Base-by-base conservation (phyloP, 2,329 filamentous ascomycete genomes). In the Annulohypoxylon truncatum region DNA sequence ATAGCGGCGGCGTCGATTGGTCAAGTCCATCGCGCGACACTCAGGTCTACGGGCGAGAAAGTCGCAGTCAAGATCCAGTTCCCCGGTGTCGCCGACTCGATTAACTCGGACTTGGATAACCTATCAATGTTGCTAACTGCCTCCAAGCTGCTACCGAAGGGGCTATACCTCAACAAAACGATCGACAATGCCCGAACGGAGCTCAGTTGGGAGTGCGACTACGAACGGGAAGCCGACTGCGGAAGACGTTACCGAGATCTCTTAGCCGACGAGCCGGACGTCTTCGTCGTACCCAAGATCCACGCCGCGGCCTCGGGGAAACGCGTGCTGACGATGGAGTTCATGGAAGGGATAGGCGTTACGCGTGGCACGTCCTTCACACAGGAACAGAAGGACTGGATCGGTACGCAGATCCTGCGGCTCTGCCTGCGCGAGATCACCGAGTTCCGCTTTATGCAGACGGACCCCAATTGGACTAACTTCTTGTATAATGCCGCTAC, bases 401-500 rank as follows among this genome's bases (percentile, higher is more conserved):
- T 99, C 74, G 96, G 96, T 56, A 96, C 93, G 0, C 92, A 98
- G 74, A 92, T 98, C 70, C 86, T 98, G 55, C 92, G 94, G 3
- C 89, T 99, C 9, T 98, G 94, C 77, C 86, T 98, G 38, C 90
- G 94, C 63, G 96, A 98, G 81, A 95, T 98, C 72, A 90, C 90
- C 69, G 93, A 97, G 79, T 98, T 97, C 87, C 90, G 86, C 66
- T 98, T 97, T 82, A 99, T 99, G 96, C 96, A 99, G 81, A 99
- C 96, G 4, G 96, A 99, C 77, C 96, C 96, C 40, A 99, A 99
- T 83, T 99, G 96, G 96, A 98, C 95, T 31, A 99, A 99, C 80
- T 99, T 99, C 79, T 85, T 98, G 18, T 99, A 93, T 84, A 96
- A 98, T 73, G 82, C 89, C 0, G 73, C 82, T 18, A 88, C 85